Percentiles rank a stretch among this genome's conserved stretches.
phyloP scores from a whole-genome alignment of 2,329 filamentous ascomycete species.

The Calonectria pseudoreteaudii region DNA sequence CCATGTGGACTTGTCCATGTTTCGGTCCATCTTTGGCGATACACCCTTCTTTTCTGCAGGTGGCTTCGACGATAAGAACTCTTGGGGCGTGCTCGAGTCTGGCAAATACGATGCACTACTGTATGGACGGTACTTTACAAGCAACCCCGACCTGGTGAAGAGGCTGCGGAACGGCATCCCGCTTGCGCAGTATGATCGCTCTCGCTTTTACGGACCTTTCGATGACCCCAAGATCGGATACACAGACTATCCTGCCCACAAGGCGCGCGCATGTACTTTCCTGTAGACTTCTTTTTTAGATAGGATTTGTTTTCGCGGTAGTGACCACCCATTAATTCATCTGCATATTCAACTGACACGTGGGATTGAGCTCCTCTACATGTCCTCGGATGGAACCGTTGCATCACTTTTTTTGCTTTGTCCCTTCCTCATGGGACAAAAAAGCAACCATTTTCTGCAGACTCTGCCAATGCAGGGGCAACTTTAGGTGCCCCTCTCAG shows the following conservation, averaged over 20 bases:
- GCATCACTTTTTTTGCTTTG: background rate
- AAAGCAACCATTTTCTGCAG: background rate
- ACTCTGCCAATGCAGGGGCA: background rate
- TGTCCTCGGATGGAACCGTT: background rate
- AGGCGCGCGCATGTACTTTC: background rate
- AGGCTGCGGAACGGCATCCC: constrained; percentile 54
- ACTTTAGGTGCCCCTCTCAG: background rate
- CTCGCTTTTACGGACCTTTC: constrained; percentile 57
- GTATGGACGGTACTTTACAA: constrained; percentile 61
- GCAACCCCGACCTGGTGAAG: constrained; percentile 61
- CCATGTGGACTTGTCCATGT: constrained; percentile 57
- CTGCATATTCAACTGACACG: background rate
- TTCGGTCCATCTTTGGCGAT: constrained; percentile 62
- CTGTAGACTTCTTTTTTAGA: background rate
- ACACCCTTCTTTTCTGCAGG: constrained; percentile 68
- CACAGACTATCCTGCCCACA: constrained; percentile 48
- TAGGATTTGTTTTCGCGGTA: background rate
- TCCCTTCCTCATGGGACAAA: background rate
- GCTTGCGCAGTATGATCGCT: constrained; percentile 56
- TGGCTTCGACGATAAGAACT: constrained; percentile 64
- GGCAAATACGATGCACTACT: constrained; percentile 60
- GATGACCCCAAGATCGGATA: constrained; percentile 49
- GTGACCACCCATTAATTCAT: too few relatives aligned
- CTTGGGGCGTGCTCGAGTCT: constrained; percentile 57
- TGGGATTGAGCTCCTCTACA: background rate